Evolutionary conservation across 2,329 filamentous ascomycete species (phyloP).

Genomic region (Beauveria medogensis): DNA sequence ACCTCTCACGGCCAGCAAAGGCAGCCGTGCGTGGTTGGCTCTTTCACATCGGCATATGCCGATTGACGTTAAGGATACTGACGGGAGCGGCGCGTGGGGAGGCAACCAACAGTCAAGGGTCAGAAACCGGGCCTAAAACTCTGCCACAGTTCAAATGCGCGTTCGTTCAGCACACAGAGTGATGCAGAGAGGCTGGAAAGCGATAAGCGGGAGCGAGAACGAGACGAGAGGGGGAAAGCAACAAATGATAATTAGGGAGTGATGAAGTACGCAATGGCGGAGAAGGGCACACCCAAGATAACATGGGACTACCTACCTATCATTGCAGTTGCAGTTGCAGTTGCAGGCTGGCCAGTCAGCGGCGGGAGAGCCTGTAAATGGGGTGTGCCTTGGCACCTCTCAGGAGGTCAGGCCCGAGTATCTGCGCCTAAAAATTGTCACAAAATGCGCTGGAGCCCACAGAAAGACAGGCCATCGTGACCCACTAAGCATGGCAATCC

Average conservation of each 20-base stretch:
- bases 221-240: background rate
- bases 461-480: background rate
- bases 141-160: background rate
- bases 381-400: background rate
- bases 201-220: background rate
- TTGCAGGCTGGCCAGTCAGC: background rate
- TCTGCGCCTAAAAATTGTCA: background rate
- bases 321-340: background rate
- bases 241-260: background rate
- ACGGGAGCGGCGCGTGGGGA: background rate
- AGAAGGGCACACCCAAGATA: background rate
- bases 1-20: constrained; percentile 10
- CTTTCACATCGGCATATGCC: constrained; percentile 10
- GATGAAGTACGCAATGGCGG: background rate
- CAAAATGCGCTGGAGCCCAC: background rate
- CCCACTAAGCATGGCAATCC: constrained; percentile 1
- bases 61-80: background rate
- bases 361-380: background rate
- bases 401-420: constrained; percentile 1
- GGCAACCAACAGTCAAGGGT: background rate
- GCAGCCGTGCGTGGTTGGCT: background rate
- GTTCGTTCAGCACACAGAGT: background rate
- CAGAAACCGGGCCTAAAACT: background rate
- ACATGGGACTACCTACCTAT: background rate
- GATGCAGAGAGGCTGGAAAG: background rate